Evolutionary conservation across 768 basidiomycete genomes (phyloP), one percentile per base, ranked within the genome.

Genomic region (Pleurotus salmoneostramineus): DNA sequence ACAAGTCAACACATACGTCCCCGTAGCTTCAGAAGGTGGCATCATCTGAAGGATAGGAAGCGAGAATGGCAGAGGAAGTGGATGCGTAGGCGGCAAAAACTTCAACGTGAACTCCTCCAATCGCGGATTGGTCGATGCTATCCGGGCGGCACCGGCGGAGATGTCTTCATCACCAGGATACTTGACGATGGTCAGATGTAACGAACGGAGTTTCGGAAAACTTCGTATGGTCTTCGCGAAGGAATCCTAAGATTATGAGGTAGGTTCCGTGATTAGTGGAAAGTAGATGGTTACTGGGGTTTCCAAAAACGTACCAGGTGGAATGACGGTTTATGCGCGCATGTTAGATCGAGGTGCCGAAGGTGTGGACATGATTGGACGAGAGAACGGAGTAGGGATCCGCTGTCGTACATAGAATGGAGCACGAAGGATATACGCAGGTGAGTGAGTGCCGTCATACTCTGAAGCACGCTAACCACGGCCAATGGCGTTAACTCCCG

Each of bases 401-500:
- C 85, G 64, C 86, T 85, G 62, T 91, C 89, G 64, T 90, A 90
- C 64, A 84, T 83, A 1, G 84, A 84, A 64, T 90, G 86, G 50
- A 91, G 78, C 40, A 81, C 78, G 65, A 91, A 91, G 12, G 82
- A 74, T 44, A 91, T 80, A 55, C 79, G 83, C 56, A 91, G 74
- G 42, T 83, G 78, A 10, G 74, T 78, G 27, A 91, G 76, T 4
- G 74, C 74, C 15, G 78, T 77, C 17, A 91, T 64, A 49, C 78
- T 77, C 58, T 81, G 76, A 27, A 91, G 77, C n/a, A 88, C 72
- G 37, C 77, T 75, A 3, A 84, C 80, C 2, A 91, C 75, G 4
- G 82, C 74, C 15, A 86, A 75, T 0, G 84, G 82, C 4, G 88
- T 84, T 10, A 87, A 73, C 59, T 91, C 88, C 36, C 87, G 83